These are phyloP conservation scores for Paecilomyces sp. DNA, from an alignment of 2,329 filamentous ascomycete genomes.

Conservation along the genomic window DNA sequence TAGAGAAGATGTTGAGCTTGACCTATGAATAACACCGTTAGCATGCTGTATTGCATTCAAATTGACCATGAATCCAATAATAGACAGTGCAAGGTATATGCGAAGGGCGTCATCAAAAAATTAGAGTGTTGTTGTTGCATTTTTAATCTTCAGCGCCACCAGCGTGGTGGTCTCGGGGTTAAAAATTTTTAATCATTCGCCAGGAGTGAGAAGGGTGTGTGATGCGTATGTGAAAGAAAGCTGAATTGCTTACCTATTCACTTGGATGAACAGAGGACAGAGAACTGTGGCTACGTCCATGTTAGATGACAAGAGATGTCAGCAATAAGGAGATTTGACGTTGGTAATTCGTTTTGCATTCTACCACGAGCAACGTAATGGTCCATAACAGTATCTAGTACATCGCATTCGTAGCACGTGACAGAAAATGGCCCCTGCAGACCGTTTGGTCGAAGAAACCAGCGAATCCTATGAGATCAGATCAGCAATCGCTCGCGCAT, in stretches of 20 bases:
- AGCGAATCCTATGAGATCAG: constrained; percentile 55
- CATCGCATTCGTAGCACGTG: constrained; percentile 26
- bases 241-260: constrained; percentile 9
- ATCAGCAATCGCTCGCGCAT: constrained; percentile 34
- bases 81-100: not conserved
- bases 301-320: not conserved
- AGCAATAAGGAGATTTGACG: not conserved
- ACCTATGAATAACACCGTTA: not conserved
- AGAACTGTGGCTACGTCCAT: constrained; percentile 1
- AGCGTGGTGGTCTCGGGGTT: constrained; percentile 48
- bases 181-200: constrained; percentile 61
- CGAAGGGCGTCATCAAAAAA: constrained; percentile 57
- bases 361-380: constrained; percentile 22
- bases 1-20: not conserved
- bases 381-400: constrained; percentile 29
- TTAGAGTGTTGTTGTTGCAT: constrained; percentile 63
- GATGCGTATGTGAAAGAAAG: constrained; percentile 6
- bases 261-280: not conserved
- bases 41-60: not conserved
- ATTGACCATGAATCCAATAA: not conserved
- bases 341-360: constrained; percentile 21
- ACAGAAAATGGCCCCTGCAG: constrained; percentile 10
- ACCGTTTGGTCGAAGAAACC: constrained; percentile 64
- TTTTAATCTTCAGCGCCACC: constrained; percentile 48
- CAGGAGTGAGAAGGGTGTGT: constrained; percentile 8